Evolutionary conservation across 2,329 filamentous ascomycete genomes (phyloP).

Genomic region (Colletotrichum australisinense): DNA sequence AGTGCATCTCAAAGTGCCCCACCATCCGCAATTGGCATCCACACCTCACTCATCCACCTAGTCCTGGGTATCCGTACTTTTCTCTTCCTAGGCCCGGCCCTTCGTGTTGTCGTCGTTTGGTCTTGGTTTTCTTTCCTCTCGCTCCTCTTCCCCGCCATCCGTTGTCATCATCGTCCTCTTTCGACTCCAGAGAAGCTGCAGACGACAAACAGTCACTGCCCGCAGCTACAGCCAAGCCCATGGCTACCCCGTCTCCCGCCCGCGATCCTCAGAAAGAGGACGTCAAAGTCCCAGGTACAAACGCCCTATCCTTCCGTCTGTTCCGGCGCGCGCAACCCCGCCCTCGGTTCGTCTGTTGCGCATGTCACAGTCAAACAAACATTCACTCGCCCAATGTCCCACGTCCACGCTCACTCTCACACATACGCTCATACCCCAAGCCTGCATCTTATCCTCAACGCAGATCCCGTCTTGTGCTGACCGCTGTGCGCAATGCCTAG

Average conservation of each 20-base stretch:
- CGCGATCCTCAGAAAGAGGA: constrained; percentile 21
- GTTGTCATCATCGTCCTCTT: background rate
- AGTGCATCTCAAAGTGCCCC: constrained; percentile 22
- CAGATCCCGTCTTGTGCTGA: constrained; percentile 24
- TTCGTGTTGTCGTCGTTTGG: constrained; percentile 19
- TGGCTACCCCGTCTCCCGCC: constrained; percentile 22
- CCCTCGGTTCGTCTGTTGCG: constrained; percentile 36
- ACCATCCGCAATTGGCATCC: constrained; percentile 37
- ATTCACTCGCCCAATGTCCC: constrained; percentile 4
- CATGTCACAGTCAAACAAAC: constrained; percentile 31
- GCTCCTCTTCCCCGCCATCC: constrained; percentile 16
- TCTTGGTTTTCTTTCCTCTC: constrained; percentile 31
- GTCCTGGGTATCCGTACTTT: constrained; percentile 33
- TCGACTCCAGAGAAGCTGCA: background rate
- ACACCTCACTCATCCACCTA: constrained; percentile 14
- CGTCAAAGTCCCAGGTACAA: constrained; percentile 28
- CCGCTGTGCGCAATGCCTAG: constrained; percentile 35
- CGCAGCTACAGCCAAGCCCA: constrained; percentile 7
- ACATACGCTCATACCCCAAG: background rate
- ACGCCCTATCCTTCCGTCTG: constrained; percentile 32
- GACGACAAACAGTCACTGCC: background rate
- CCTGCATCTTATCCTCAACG: background rate
- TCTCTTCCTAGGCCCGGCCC: constrained; percentile 27
- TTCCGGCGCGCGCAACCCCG: constrained; percentile 34
- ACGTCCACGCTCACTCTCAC: background rate